A percentile compares a stretch with the other conserved stretches of the same genome.
phyloP scores from a whole-genome alignment of 2,329 filamentous ascomycete genomes.

The Berkeleyomyces rouxiae region DNA sequence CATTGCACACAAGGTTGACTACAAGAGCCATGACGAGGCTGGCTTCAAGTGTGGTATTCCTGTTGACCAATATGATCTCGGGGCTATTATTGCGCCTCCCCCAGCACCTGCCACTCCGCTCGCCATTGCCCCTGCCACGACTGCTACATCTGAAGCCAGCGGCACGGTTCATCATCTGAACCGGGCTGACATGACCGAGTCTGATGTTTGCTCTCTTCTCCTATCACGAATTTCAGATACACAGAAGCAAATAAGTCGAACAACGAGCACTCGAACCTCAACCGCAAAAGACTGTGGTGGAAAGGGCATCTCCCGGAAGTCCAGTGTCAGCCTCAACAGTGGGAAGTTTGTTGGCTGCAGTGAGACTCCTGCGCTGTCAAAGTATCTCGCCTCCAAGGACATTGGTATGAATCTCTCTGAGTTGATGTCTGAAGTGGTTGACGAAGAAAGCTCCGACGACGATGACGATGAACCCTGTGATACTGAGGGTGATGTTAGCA shows the following conservation, averaged over 20 bases:
- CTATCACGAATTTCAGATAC: constrained; percentile 12
- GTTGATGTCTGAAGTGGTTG: constrained; percentile 6
- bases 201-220: constrained; percentile 13
- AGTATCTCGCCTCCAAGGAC: constrained; percentile 12
- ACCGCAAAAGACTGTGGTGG: constrained; percentile 1
- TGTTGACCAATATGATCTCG: constrained; percentile 34
- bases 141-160: background rate
- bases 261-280: background rate
- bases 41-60: constrained; percentile 74
- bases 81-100: constrained; percentile 1
- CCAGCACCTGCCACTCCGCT: background rate
- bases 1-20: constrained; percentile 83
- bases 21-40: constrained; percentile 90
- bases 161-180: constrained; percentile 6
- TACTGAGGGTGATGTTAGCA: constrained; percentile 1
- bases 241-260: constrained; percentile 9
- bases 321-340: background rate
- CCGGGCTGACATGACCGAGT: constrained; percentile 7
- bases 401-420: constrained; percentile 10
- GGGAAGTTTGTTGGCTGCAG: constrained; percentile 12
- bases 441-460: constrained; percentile 5
- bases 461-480: constrained; percentile 5
- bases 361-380: constrained; percentile 11
- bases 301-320: constrained; percentile 3
- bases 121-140: background rate